phyloP scores from a whole-genome alignment of 2,329 filamentous ascomycete genomes.

The Talaromyces piceae region DNA sequence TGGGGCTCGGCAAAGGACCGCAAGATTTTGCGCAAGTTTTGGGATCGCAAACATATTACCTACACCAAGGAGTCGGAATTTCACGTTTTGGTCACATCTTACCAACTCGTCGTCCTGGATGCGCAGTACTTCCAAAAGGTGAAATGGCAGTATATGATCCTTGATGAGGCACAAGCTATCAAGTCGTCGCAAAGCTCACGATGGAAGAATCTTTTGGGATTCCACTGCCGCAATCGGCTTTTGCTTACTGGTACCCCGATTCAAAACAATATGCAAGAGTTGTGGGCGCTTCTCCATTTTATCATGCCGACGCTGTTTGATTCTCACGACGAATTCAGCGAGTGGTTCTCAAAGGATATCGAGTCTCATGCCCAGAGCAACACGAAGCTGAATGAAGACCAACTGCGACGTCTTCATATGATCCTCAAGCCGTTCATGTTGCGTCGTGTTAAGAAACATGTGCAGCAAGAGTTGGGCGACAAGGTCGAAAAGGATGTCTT shows the following conservation, averaged over 20 bases:
- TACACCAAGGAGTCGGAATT: conserved; percentile 91
- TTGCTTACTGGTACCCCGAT: conserved; percentile 94
- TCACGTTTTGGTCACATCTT: conserved; percentile 93
- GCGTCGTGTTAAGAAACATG: conserved; percentile 98
- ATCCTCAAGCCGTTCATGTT: conserved; percentile 99
- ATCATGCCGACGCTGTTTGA: conserved; percentile 99
- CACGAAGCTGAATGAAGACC: conserved; percentile 98
- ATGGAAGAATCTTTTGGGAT: conserved; percentile 91
- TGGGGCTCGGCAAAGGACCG: conserved; percentile 93
- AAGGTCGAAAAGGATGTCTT: conserved; percentile 97
- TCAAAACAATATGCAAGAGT: conserved; percentile 99
- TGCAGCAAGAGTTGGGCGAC: conserved; percentile 96
- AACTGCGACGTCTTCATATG: conserved; percentile 94
- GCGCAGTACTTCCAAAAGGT: conserved; percentile 98
- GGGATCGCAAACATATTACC: conserved; percentile 95
- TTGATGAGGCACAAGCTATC: conserved; percentile 97
- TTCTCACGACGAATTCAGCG: conserved; percentile 46
- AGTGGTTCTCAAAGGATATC: conserved; percentile 57
- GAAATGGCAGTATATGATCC: conserved; percentile 99
- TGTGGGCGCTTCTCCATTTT: conserved; percentile 96
- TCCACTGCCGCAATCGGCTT: conserved; percentile 91
- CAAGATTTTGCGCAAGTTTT: conserved; percentile 96
- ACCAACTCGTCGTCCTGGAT: conserved; percentile 93
- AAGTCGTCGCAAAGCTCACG: conserved; percentile 94
- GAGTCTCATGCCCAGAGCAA: conserved; percentile 98